Conservation (phyloP, 345 rosid species). For the Ricinus communis region DNA sequence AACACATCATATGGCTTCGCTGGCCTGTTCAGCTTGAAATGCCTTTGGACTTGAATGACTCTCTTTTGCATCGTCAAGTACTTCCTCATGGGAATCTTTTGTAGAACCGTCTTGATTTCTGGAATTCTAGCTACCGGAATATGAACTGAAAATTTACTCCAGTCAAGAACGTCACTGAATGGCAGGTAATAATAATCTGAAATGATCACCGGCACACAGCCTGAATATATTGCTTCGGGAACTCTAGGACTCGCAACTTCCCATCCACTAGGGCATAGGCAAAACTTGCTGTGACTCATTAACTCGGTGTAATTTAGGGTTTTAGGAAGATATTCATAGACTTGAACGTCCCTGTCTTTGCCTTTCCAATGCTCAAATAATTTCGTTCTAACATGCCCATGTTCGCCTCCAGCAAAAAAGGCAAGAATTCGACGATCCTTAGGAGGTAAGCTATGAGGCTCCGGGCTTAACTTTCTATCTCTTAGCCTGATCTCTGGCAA, state of each 20-base stretch:
- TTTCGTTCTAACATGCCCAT: conserved; percentile 49
- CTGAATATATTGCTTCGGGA: conserved; percentile 45
- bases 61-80: conserved; percentile 42
- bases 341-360: conserved; percentile 52
- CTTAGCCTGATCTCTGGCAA: conserved; percentile 51
- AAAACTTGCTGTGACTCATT: conserved; percentile 51
- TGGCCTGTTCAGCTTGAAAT: conserved; percentile 55
- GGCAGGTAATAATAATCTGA: conserved; percentile 50
- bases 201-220: conserved; percentile 61
- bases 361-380: conserved; percentile 62
- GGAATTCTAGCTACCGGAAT: conserved; percentile 40
- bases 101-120: conserved; percentile 48
- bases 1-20: conserved; percentile 58
- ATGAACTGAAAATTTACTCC: conserved; percentile 48
- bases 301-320: conserved; percentile 36
- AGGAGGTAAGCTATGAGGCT: conserved; percentile 19
- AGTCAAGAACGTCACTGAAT: conserved; percentile 60
- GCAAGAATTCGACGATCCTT: conserved; percentile 48
- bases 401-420: conserved; percentile 68
- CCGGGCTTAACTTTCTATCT: conserved; percentile 21
- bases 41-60: conserved; percentile 45
- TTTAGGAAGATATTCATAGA: conserved; percentile 45
- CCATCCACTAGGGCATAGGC: conserved; percentile 66
- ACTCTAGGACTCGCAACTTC: conserved; percentile 74
- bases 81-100: conserved; percentile 25